Conservation (phyloP, 345 rosid species). For the Xanthoceras sorbifolium region DNA sequence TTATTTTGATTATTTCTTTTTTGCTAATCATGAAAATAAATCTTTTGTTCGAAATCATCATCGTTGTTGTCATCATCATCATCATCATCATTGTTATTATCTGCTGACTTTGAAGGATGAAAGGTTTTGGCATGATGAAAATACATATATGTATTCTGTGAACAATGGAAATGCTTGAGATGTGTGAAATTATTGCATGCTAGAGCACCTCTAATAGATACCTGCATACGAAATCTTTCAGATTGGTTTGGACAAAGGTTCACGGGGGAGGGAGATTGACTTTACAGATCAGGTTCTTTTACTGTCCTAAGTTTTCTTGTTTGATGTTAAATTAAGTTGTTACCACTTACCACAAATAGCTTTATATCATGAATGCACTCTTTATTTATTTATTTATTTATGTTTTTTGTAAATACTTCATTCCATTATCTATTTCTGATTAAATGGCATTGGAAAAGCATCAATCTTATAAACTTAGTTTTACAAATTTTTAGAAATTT, state of each 20-base stretch:
- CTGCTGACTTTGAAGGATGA: not conserved
- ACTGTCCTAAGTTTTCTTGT: not conserved
- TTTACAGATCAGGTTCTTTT: slow-evolving; percentile 70
- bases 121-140: not conserved
- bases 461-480: not conserved
- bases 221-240: slow-evolving; percentile 20
- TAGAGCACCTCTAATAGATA: not conserved
- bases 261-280: slow-evolving; percentile 71
- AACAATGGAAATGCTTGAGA: not conserved
- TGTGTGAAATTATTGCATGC: slow-evolving; percentile 6
- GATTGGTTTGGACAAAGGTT: slow-evolving; percentile 96
- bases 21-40: too few species aligned
- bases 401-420: not conserved
- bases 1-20: not conserved
- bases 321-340: not conserved
- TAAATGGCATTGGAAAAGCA: not conserved
- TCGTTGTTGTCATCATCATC: not conserved
- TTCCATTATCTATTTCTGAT: not conserved
- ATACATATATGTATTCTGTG: not conserved
- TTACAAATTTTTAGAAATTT: not conserved
- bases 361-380: not conserved
- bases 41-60: not conserved
- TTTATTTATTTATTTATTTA: too few species aligned
- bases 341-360: too few species aligned
- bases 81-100: not conserved